Conservation (phyloP, 345 rosid species). For the Eutrema japonicum region DNA sequence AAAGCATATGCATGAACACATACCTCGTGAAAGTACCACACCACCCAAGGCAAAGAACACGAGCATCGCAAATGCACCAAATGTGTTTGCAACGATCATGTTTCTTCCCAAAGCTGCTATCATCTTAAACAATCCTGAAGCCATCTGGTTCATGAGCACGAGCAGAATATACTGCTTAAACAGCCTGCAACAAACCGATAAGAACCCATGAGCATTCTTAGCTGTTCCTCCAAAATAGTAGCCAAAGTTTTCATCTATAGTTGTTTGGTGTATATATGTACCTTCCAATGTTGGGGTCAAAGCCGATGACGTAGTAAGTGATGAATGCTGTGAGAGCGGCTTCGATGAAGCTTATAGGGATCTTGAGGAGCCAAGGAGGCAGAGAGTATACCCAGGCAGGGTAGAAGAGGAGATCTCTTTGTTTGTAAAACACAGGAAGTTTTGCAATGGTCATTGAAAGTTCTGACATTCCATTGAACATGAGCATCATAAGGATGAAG, state of each 20-base stretch:
- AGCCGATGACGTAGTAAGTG: slow-evolving; percentile 75
- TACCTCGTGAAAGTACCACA: slow-evolving; percentile 63
- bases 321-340: slow-evolving; percentile 64
- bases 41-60: slow-evolving; percentile 64
- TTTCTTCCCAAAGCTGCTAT: slow-evolving; percentile 64
- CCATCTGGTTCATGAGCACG: slow-evolving; percentile 58
- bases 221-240: slow-evolving; percentile 12
- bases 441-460: slow-evolving; percentile 73
- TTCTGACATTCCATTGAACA: slow-evolving; percentile 79
- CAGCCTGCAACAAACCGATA: slow-evolving; percentile 49
- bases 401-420: slow-evolving; percentile 71
- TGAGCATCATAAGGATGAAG: slow-evolving; percentile 52
- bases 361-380: slow-evolving; percentile 82
- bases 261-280: slow-evolving; percentile 31
- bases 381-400: slow-evolving; percentile 84
- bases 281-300: slow-evolving; percentile 78
- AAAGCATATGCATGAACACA: neutral
- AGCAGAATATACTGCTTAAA: slow-evolving; percentile 69
- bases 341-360: slow-evolving; percentile 69
- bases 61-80: slow-evolving; percentile 64
- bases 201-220: slow-evolving; percentile 23
- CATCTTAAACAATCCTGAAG: slow-evolving; percentile 63
- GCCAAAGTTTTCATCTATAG: neutral
- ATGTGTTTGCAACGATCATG: slow-evolving; percentile 62
- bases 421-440: slow-evolving; percentile 90